Conservation (phyloP, 225 moss, liverwort and hornwort genomes). For the Antitrichia curtipendula region DNA sequence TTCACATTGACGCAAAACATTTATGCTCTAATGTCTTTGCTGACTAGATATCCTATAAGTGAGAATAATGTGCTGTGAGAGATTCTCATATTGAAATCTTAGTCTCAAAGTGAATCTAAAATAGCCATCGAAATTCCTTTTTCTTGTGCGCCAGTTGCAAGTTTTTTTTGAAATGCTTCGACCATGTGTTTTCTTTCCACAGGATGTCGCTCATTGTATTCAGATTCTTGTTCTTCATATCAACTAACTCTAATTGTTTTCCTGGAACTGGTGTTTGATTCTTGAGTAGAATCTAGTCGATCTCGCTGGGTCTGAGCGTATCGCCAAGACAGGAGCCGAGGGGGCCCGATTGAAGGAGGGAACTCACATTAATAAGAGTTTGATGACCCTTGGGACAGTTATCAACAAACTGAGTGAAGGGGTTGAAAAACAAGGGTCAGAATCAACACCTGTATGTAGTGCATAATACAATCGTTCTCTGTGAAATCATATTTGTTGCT, state of each 20-base stretch:
- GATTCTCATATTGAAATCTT: neutral
- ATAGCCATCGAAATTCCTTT: neutral
- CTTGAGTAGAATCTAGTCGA: slow-evolving; percentile 77
- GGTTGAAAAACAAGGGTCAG: slow-evolving; percentile 81
- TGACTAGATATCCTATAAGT: neutral
- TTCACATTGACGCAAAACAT: neutral
- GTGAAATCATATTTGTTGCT: neutral
- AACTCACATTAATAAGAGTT: slow-evolving; percentile 94
- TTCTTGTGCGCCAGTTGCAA: neutral
- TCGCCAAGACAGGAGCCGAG: slow-evolving; percentile 86
- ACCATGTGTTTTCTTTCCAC: neutral
- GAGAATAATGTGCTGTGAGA: neutral
- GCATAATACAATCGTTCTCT: neutral
- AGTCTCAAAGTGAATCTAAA: neutral
- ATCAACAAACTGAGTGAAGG: slow-evolving; percentile 99
- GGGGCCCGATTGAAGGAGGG: slow-evolving; percentile 93
- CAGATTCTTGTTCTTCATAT: neutral
- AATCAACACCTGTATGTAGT: neutral
- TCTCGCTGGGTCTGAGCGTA: slow-evolving; percentile 91
- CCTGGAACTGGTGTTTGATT: neutral
- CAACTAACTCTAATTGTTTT: neutral
- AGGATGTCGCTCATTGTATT: neutral
- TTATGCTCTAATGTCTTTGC: neutral
- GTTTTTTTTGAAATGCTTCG: neutral
- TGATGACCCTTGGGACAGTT: slow-evolving; percentile 97